These are phyloP conservation scores for Teunomyces cretensis DNA, from an alignment of 805 yeast species.

Conservation along the genomic window DNA sequence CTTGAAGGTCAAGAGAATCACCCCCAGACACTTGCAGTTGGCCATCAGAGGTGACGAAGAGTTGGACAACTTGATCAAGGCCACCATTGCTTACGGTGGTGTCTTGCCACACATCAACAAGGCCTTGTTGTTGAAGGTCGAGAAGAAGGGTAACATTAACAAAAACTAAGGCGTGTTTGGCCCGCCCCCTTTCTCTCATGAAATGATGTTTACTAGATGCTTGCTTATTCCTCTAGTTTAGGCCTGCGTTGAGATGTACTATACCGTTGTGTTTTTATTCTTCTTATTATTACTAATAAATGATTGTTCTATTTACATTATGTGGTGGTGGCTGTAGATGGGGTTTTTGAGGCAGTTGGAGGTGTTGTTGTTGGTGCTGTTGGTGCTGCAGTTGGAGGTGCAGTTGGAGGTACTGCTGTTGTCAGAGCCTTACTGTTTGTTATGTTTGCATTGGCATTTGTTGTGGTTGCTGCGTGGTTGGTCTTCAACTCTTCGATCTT, in stretches of 20 bases:
- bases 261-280: not conserved
- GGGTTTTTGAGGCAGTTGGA: not conserved
- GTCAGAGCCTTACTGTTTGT: too few species aligned
- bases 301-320: not conserved
- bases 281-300: not conserved
- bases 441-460: too few species aligned
- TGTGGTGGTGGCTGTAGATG: not conserved
- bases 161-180: slow-evolving; percentile 10
- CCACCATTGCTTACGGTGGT: slow-evolving; percentile 34
- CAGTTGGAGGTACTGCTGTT: too few species aligned
- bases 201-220: not conserved
- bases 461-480: not conserved
- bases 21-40: slow-evolving; percentile 32
- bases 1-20: slow-evolving; percentile 33
- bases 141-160: slow-evolving; percentile 20
- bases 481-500: slow-evolving; percentile 35
- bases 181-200: not conserved
- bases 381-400: not conserved
- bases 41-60: slow-evolving; percentile 34
- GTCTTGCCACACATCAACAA: slow-evolving; percentile 35
- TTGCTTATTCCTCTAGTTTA: not conserved
- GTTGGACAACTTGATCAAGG: slow-evolving; percentile 33
- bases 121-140: slow-evolving; percentile 34
- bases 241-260: not conserved
- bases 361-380: not conserved